A percentile compares a stretch with the other conserved stretches of the same genome.
phyloP scores from a whole-genome alignment of 768 basidiomycete species.

The Chiua virens region DNA sequence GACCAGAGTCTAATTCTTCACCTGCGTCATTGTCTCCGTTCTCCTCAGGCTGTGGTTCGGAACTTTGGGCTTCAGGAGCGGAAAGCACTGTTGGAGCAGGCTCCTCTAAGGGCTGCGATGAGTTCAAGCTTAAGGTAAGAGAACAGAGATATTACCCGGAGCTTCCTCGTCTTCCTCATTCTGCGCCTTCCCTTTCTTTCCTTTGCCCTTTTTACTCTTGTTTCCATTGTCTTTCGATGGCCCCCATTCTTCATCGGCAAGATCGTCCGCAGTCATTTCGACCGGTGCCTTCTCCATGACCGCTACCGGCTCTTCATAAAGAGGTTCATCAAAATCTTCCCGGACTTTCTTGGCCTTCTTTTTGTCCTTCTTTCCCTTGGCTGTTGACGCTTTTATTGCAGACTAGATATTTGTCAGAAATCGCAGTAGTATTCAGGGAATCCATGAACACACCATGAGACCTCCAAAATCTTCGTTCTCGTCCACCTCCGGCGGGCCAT shows the following conservation, averaged over 20 bases:
- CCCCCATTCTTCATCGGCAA: constrained; percentile 74
- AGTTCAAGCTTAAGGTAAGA: not conserved
- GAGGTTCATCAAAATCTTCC: constrained; percentile 32
- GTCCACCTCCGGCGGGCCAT: constrained; percentile 43
- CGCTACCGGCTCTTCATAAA: constrained; percentile 25
- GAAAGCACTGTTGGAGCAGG: constrained; percentile 25
- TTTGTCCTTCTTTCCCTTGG: constrained; percentile 56
- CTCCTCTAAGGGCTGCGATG: constrained; percentile 15
- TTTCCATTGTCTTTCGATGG: constrained; percentile 31
- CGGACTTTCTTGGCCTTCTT: constrained; percentile 43
- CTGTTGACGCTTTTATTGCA: constrained; percentile 54
- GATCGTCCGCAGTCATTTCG: constrained; percentile 66
- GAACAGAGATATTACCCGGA: constrained; percentile 8
- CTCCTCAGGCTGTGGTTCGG: constrained; percentile 34
- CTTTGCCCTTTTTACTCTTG: constrained; percentile 24
- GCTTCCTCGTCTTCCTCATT: constrained; percentile 10
- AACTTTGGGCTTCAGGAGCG: constrained; percentile 27
- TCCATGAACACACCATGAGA: constrained; percentile 59
- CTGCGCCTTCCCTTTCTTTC: constrained; percentile 20
- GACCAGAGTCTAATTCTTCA: constrained; percentile 52
- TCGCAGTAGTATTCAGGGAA: not conserved
- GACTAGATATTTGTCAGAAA: constrained; percentile 42
- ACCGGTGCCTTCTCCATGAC: constrained; percentile 40
- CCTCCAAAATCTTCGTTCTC: constrained; percentile 73
- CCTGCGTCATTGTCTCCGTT: constrained; percentile 45